Evolutionary conservation across 225 moss, liverwort and hornwort genomes (phyloP), one percentile per base, ranked within the genome.

Genomic region (Straminergon stramineum): DNA sequence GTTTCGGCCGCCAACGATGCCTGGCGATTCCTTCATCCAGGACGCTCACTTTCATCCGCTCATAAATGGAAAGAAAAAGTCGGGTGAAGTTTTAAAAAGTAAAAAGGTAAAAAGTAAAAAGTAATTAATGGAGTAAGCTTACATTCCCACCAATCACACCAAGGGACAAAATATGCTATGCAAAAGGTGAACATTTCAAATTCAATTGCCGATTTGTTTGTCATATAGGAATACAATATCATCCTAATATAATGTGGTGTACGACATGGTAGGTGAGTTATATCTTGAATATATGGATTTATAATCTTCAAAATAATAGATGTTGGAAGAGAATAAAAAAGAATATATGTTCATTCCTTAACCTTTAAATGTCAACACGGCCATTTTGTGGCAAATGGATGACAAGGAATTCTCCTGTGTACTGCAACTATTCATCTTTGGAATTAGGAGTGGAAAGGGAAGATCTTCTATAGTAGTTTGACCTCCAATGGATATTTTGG

Each of bases 1-100:
- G 41, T 4, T 56, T n/a, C 85, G 85, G 91, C 91, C 88, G 86
- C 91, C 91, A 86, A 79, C n/a, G 79, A 45, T 77, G 57, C 60
- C 35, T 24, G 67, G 18, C 43, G 80, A 88, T 63, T 78, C 79
- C 51, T 80, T 69, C 89, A 89, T 86, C 89, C 81, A n/a, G 17
- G 23, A 12, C 22, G 11, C 51, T 9, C 8, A 24, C 37, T 66
- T 89, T 89, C 89, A 68, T 89, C 82, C 89, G 5, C 55, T 27
- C 30, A 53, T 71, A 13, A 11, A 41, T 31, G 17, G 11, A 7
- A 37, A 61, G 48, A 12, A 60, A 85, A 35, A 48, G 52, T 37
- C 11, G 27, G 64, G 23, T 22, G 32, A 32, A 32, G 20, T 58
- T 3, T 1, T 1, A 22, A 3, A 32, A 82, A 34, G 34, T 8